phyloP scores from a whole-genome alignment of 805 yeast genomes.

The Pichia insulana region DNA sequence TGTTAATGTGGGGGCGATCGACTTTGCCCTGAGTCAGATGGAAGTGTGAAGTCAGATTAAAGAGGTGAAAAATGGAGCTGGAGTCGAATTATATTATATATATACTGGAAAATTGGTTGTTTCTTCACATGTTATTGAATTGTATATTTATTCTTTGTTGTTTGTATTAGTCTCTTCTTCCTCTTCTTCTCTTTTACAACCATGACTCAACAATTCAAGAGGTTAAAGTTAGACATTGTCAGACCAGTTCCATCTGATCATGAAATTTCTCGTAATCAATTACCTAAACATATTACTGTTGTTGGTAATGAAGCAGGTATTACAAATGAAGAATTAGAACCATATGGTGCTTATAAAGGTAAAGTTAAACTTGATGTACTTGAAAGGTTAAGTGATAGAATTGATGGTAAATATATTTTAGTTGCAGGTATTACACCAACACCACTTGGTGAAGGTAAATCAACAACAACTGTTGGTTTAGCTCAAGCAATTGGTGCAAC shows the following conservation, averaged over 20 bases:
- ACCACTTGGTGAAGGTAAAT: slow-evolving; percentile 96
- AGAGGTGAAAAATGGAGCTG: too few species aligned
- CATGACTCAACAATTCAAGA: slow-evolving; percentile 31
- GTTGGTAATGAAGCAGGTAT: slow-evolving; percentile 83
- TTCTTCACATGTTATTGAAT: too few species aligned
- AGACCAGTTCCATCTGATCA: slow-evolving; percentile 86
- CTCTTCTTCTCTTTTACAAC: neutral
- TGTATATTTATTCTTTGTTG: neutral
- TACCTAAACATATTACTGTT: slow-evolving; percentile 69
- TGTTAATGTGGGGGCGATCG: too few species aligned
- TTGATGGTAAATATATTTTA: slow-evolving; percentile 77
- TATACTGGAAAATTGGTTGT: too few species aligned
- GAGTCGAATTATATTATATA: too few species aligned
- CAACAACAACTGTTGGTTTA: slow-evolving; percentile 91
- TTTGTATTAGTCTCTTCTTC: neutral
- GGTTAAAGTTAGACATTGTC: slow-evolving; percentile 29
- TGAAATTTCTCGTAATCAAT: slow-evolving; percentile 81
- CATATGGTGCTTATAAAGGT: slow-evolving; percentile 83
- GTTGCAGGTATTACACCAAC: slow-evolving; percentile 99
- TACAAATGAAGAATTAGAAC: slow-evolving; percentile 69
- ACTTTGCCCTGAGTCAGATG: too few species aligned
- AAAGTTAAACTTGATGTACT: slow-evolving; percentile 66
- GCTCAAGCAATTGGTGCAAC: slow-evolving; percentile 97
- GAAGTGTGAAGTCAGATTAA: too few species aligned
- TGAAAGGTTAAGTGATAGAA: slow-evolving; percentile 54